A percentile compares a stretch with the other conserved stretches of the same genome.
Conservation (phyloP, 2,329 filamentous ascomycete genomes). For the Cephalotrichum gorgonifer region DNA sequence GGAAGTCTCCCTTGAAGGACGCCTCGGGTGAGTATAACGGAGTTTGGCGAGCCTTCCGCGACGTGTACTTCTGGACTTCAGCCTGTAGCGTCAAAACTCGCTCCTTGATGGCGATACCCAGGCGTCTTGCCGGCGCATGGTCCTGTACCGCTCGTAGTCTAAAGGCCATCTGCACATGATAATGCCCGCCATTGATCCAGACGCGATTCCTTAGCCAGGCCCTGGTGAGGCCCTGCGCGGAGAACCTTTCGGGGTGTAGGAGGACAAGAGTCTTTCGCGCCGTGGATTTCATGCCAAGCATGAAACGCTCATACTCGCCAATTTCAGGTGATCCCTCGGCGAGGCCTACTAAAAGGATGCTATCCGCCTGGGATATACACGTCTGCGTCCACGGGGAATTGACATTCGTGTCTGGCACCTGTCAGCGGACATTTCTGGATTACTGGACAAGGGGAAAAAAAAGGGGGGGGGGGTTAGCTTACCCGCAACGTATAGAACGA, state of each 20-base stretch:
- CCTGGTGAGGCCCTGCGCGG: constrained; percentile 70
- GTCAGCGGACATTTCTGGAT: constrained; percentile 19
- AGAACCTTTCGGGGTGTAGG: constrained; percentile 82
- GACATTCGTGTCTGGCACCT: constrained; percentile 74
- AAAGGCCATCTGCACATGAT: constrained; percentile 94
- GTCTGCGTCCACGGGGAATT: constrained; percentile 98
- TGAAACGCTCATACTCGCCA: constrained; percentile 92
- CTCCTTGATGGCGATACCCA: constrained; percentile 81
- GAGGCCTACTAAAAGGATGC: constrained; percentile 83
- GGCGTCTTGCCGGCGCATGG: constrained; percentile 63
- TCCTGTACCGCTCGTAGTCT: constrained; percentile 61
- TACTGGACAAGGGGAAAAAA: constrained; percentile 42
- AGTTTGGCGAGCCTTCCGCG: constrained; percentile 76
- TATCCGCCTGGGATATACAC: constrained; percentile 93
- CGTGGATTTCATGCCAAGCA: constrained; percentile 94
- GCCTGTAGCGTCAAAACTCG: constrained; percentile 90
- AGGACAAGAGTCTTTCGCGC: constrained; percentile 87
- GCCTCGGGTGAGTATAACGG: constrained; percentile 86
- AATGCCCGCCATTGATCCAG: constrained; percentile 97
- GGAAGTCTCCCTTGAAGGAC: constrained; percentile 93
- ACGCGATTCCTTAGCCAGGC: constrained; percentile 86
- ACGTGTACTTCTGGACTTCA: constrained; percentile 97
- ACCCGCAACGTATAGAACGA: constrained; percentile 88
- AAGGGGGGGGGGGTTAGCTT: constrained; percentile 19
- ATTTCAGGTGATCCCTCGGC: constrained; percentile 84